These are phyloP conservation scores for Neurospora cerealis DNA, from an alignment of 495 filamentous ascomycete species.

Conservation along the genomic window DNA sequence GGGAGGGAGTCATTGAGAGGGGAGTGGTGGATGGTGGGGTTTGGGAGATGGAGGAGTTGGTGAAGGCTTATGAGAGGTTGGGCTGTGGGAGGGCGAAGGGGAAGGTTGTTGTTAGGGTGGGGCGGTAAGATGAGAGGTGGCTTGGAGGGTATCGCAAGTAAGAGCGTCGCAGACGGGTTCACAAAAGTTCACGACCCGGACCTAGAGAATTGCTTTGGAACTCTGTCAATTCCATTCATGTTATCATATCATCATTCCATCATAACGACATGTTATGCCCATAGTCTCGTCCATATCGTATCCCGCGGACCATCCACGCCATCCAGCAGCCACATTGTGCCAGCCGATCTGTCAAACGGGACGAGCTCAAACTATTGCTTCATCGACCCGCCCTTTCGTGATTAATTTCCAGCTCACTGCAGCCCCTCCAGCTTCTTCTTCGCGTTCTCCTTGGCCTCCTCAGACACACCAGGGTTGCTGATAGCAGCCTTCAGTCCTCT, in stretches of 20 bases:
- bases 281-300: not conserved
- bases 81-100: constrained; percentile 26
- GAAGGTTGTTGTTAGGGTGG: constrained; percentile 27
- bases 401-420: not conserved
- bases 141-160: not conserved
- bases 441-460: constrained; percentile 37
- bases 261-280: not conserved
- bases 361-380: not conserved
- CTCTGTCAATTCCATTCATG: no score
- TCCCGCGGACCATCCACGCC: not conserved
- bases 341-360: not conserved
- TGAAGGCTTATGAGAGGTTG: constrained; percentile 24
- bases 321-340: not conserved
- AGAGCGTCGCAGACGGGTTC: no score
- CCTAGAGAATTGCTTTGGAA: no score
- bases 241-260: not conserved
- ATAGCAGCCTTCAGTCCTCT: constrained; percentile 36
- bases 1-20: constrained; percentile 20
- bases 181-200: no score
- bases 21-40: constrained; percentile 29
- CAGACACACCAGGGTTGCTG: constrained; percentile 38
- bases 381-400: not conserved
- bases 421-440: constrained; percentile 20
- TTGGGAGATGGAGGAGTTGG: constrained; percentile 23
- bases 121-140: not conserved